These are phyloP conservation scores for Aspergillus spinulosporus DNA, from an alignment of 2,329 filamentous ascomycete genomes.

Conservation along the genomic window DNA sequence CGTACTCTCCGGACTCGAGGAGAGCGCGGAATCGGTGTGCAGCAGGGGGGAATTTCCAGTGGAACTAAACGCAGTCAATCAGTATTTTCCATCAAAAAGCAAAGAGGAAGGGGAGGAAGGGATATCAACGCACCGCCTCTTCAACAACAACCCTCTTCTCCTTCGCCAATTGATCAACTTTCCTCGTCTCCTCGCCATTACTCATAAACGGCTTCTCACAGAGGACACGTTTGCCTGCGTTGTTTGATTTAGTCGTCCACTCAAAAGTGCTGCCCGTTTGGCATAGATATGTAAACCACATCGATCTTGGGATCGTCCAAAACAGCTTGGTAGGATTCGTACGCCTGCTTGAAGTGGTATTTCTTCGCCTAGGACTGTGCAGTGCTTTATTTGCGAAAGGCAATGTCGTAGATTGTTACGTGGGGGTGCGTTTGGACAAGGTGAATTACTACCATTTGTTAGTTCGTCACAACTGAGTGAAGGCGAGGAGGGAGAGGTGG, in stretches of 20 bases:
- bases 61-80: slow-evolving; percentile 30
- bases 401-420: slow-evolving; percentile 54
- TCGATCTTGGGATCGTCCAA: slow-evolving; percentile 38
- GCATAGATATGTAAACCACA: slow-evolving; percentile 52
- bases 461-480: background rate
- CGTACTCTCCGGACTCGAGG: slow-evolving; percentile 39
- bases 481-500: background rate
- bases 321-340: background rate
- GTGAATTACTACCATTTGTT: slow-evolving; percentile 7
- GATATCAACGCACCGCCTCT: background rate
- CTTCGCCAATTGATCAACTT: background rate
- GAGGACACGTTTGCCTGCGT: slow-evolving; percentile 55
- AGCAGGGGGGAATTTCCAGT: slow-evolving; percentile 52
- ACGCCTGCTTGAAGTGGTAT: slow-evolving; percentile 47
- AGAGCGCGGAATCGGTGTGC: slow-evolving; percentile 44
- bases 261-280: slow-evolving; percentile 38
- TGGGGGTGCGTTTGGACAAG: slow-evolving; percentile 56
- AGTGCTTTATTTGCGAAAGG: slow-evolving; percentile 50
- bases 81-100: background rate
- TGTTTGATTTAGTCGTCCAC: slow-evolving; percentile 51
- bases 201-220: slow-evolving; percentile 54
- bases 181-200: slow-evolving; percentile 46
- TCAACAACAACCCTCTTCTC: background rate
- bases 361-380: slow-evolving; percentile 54
- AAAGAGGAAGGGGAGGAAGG: too few species aligned